Evolutionary conservation across 2,329 filamentous ascomycete species (phyloP).

Genomic region (Amphichorda felina): DNA sequence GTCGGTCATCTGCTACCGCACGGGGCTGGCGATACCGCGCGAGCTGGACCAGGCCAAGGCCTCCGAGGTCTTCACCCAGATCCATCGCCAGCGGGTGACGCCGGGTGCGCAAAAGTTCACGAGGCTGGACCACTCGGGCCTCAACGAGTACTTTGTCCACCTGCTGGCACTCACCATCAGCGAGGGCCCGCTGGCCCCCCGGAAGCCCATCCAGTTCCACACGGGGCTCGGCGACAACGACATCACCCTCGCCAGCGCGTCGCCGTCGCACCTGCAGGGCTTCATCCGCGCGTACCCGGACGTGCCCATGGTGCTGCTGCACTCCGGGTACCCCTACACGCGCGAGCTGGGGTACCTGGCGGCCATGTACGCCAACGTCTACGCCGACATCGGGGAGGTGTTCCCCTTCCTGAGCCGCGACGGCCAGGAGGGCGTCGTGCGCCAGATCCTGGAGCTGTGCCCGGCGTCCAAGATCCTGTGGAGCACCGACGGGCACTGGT

Average conservation of each 20-base stretch:
- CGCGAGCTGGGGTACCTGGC: conserved; percentile 70
- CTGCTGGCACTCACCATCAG: conserved; percentile 47
- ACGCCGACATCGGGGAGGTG: conserved; percentile 72
- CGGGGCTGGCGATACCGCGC: conserved; percentile 50
- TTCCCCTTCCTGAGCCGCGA: conserved; percentile 69
- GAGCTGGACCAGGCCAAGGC: conserved; percentile 28
- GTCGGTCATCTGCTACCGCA: conserved; percentile 71
- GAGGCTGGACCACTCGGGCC: conserved; percentile 46
- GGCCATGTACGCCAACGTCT: conserved; percentile 66
- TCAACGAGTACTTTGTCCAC: conserved; percentile 62
- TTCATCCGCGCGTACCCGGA: conserved; percentile 59
- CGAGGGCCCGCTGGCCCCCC: conserved; percentile 23
- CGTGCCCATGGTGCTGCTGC: conserved; percentile 66
- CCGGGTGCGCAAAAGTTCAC: conserved; percentile 22
- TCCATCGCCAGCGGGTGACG: conserved; percentile 15
- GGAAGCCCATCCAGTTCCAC: conserved; percentile 74
- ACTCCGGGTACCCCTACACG: conserved; percentile 73
- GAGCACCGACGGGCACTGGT: conserved; percentile 71
- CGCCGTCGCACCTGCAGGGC: conserved; percentile 62
- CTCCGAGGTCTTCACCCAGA: conserved; percentile 22
- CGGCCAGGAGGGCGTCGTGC: conserved; percentile 59
- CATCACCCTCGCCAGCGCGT: conserved; percentile 56
- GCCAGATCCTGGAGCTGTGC: conserved; percentile 63
- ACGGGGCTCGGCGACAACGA: conserved; percentile 76
- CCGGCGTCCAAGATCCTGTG: conserved; percentile 67